Base-by-base conservation (phyloP, 108 stramenopile genomes). In the Aureococcus anophagefferens region DNA sequence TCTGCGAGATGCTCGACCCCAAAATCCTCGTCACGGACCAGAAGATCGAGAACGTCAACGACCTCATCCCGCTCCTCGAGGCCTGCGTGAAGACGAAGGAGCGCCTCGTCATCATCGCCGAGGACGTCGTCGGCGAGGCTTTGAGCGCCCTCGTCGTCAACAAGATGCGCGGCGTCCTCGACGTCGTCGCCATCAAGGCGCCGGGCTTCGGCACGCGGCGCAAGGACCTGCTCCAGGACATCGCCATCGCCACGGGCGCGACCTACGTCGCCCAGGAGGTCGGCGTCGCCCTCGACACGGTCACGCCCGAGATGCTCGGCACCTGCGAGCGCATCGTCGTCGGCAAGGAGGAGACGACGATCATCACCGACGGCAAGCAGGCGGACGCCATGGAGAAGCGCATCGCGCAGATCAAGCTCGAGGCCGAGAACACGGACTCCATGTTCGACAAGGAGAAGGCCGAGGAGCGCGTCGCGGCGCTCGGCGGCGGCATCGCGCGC, bases 151-250 rank as follows among this genome's bases (percentile, higher is more conserved):
- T 97, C 28, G 96, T 97, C 59, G 96, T 97, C 68, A 97, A 97
- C 93, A 97, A 97, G 77, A 93, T 97, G 93, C 83, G 96, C 35
- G 96, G 94, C 46, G 94, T 96, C 35, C 85, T 97, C 3, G 94
- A 97, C 80, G 94, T 97, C 33, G 90, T 90, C 33, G 96, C 96
- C 69, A 94, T 97, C 74, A 91, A 92, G 75, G 94, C 96, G 4
- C 96, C 96, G 31, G 92, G 93, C 30, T 97, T 97, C 83, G 96
- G 96, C 34, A 89, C 92, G 74, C 81, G 94, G 63, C 87, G 96
- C 31, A 91, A 94, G 65, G 93, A 91, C 67, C 90, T 94, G 73
- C 87, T 95, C 15, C 94, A 97, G 80, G 94, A 97, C 84, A 95
- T 97, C 75, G 96, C 96, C 79, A 92, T 97, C 79, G 96, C 96